A percentile compares a stretch with the other conserved stretches of the same genome.
Evolutionary conservation across 208 protist genomes (phyloP).

Genomic region (Crithidia expoeki): DNA sequence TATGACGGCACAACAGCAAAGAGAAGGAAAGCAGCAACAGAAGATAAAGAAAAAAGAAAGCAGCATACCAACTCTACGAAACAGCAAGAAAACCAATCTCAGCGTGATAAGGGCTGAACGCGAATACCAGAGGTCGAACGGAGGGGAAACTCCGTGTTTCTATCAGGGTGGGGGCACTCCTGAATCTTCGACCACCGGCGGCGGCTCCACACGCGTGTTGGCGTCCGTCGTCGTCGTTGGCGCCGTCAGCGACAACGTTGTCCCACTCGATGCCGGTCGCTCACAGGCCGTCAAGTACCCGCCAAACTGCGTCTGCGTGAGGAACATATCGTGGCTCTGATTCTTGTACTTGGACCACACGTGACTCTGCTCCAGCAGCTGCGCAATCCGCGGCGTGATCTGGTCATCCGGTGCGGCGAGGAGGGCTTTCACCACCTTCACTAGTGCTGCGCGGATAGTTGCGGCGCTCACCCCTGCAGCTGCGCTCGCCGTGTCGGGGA

Average conservation of each 20-base stretch:
- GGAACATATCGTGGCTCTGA: slow-evolving; percentile 93
- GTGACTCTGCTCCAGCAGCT: slow-evolving; percentile 53
- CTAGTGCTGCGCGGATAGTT: slow-evolving; percentile 78
- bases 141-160: neutral
- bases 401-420: slow-evolving; percentile 46
- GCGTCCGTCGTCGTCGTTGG: slow-evolving; percentile 18
- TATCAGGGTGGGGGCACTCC: neutral
- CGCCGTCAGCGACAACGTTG: slow-evolving; percentile 34
- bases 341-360: slow-evolving; percentile 90
- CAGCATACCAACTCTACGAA: neutral
- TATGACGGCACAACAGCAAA: neutral
- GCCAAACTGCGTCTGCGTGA: slow-evolving; percentile 57
- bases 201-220: slow-evolving; percentile 31
- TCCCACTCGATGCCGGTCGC: neutral
- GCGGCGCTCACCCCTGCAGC: slow-evolving; percentile 47
- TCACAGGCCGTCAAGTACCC: slow-evolving; percentile 60
- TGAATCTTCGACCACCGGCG: slow-evolving; percentile 33
- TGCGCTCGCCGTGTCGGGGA: slow-evolving; percentile 41
- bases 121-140: too few species aligned
- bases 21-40: neutral
- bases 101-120: too few species aligned
- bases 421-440: slow-evolving; percentile 89
- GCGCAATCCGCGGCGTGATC: slow-evolving; percentile 40
- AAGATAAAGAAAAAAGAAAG: neutral
- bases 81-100: neutral